These are phyloP conservation scores for Tephrocybe sp. DNA, from an alignment of 768 basidiomycete genomes.

Conservation along the genomic window DNA sequence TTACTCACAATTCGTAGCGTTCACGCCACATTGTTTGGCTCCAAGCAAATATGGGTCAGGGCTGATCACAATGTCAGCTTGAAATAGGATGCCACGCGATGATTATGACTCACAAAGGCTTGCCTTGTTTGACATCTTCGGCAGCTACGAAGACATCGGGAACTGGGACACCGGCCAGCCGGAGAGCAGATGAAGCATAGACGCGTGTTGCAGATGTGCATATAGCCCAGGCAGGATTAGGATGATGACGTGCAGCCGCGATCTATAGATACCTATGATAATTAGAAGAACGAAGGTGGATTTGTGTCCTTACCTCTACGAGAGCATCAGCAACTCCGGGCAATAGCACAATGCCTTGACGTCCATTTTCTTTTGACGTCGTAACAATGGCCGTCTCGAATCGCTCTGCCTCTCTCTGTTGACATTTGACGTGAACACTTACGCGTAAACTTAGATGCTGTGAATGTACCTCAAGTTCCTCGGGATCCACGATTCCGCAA, in stretches of 20 bases:
- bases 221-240: slow-evolving; percentile 79
- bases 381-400: slow-evolving; percentile 79
- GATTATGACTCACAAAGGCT: slow-evolving; percentile 55
- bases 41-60: slow-evolving; percentile 93
- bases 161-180: slow-evolving; percentile 59
- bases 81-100: slow-evolving; percentile 1
- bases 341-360: slow-evolving; percentile 63
- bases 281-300: not conserved
- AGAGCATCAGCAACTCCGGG: slow-evolving; percentile 70
- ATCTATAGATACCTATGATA: slow-evolving; percentile 28
- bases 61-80: slow-evolving; percentile 27
- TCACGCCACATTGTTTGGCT: slow-evolving; percentile 65
- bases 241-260: slow-evolving; percentile 31
- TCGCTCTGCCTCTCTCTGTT: slow-evolving; percentile 64
- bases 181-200: slow-evolving; percentile 75
- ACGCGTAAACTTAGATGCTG: not conserved
- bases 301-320: slow-evolving; percentile 41
- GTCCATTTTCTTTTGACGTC: slow-evolving; percentile 50
- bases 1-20: slow-evolving; percentile 56
- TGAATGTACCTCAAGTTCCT: slow-evolving; percentile 60
- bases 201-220: slow-evolving; percentile 80
- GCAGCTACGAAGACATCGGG: slow-evolving; percentile 77
- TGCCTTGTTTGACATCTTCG: slow-evolving; percentile 81
- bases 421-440: not conserved
- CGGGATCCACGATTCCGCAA: slow-evolving; percentile 66